Evolutionary conservation across 345 rosid genomes (phyloP).

Genomic region (Microthlaspi erraticum): DNA sequence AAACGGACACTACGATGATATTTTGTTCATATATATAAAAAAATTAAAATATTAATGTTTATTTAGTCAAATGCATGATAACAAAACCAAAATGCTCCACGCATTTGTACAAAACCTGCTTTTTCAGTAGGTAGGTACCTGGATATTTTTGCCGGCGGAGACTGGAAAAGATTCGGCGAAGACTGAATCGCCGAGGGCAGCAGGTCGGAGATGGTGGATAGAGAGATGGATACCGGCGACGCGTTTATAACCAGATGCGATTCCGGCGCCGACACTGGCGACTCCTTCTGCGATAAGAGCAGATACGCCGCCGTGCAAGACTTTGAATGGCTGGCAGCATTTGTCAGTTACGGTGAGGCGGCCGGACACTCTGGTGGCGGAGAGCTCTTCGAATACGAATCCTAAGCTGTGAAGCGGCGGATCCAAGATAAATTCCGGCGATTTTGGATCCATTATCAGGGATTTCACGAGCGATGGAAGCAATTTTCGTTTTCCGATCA

Average conservation of each 20-base stretch:
- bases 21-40: background rate
- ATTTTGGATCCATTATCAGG: slow-evolving; percentile 43
- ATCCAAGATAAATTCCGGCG: slow-evolving; percentile 45
- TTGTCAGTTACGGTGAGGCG: slow-evolving; percentile 58
- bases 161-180: slow-evolving; percentile 76
- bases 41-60: background rate
- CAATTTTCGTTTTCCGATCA: background rate
- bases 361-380: slow-evolving; percentile 65
- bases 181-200: slow-evolving; percentile 69
- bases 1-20: background rate
- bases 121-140: slow-evolving; percentile 48
- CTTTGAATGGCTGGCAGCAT: slow-evolving; percentile 88
- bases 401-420: slow-evolving; percentile 56
- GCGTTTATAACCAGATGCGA: slow-evolving; percentile 75
- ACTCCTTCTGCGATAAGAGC: slow-evolving; percentile 80
- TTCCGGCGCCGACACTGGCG: slow-evolving; percentile 90
- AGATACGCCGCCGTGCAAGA: slow-evolving; percentile 92
- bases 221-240: slow-evolving; percentile 89
- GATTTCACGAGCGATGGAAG: slow-evolving; percentile 11
- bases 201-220: slow-evolving; percentile 79
- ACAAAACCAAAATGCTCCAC: slow-evolving; percentile 5
- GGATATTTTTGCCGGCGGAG: slow-evolving; percentile 71
- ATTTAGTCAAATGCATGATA: slow-evolving; percentile 29
- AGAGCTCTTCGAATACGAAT: slow-evolving; percentile 57
- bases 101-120: slow-evolving; percentile 6